Base-by-base conservation (phyloP, 192 early-diverging fungal species). In the Globomyces pollinis-pini region DNA sequence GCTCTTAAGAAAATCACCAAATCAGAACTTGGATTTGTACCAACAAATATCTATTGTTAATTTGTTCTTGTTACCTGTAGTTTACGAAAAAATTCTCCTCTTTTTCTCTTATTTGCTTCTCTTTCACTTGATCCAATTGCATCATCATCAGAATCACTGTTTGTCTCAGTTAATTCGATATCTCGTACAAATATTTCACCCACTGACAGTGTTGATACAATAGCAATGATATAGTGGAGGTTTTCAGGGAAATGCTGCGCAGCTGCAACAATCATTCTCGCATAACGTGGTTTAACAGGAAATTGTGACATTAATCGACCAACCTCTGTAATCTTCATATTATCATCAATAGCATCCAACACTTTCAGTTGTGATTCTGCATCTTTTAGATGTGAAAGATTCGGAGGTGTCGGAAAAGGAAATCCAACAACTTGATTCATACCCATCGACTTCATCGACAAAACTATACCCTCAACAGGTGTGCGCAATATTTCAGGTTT, bases 401-500 rank as follows among this genome's bases (percentile, higher is more conserved):
- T 81, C 30, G 96, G 96, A 30, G 93, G 89, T 7, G 95, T 98
- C 4, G 95, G 94, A 74, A 98, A 99, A 29, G 96, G 96, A 67
- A 99, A 99, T 60, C 91, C 91, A 59, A 84, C 73, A 6, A 99
- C 93, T 55, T 90, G 88, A 55, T 93, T 85, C 59, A 99, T 90
- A 56, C 88, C 84, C 94, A 99, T 99, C 15, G 85, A 71, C 74
- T 99, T 99, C 95, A 99, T 98, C 61, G 90, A 89, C 41, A 99
- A 74, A 6, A 98, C 90, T 9, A 98, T 91, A 42, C 89, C 91
- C 67, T 96, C 92, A 44, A 99, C 94, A 1, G 96, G 93, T 73
- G 94, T 87, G 38, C 89, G 78, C 66, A 90, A 68, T 52, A 98
- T 94, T 68, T 98, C 95, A 9, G 94, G 94, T 60, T 77, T 77